These are phyloP conservation scores for Acrodontium crateriforme DNA, from an alignment of 2,329 filamentous ascomycete species.

Conservation along the genomic window DNA sequence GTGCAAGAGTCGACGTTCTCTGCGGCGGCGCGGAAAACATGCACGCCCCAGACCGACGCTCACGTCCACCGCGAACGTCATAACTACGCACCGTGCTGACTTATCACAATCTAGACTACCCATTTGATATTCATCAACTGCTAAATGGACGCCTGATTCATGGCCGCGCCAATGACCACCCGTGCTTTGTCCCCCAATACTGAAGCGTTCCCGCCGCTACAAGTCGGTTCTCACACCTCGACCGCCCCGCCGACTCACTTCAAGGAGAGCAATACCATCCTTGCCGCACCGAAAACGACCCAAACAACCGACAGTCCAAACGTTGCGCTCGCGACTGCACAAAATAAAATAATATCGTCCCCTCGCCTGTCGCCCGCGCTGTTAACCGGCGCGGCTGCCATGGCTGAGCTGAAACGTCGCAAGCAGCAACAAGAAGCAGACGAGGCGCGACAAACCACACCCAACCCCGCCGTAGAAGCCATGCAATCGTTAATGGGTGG, in stretches of 20 bases:
- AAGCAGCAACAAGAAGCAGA: constrained; percentile 24
- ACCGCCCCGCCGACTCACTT: not conserved
- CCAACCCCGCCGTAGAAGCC: constrained; percentile 32
- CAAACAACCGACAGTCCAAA: not conserved
- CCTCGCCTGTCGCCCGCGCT: constrained; percentile 5
- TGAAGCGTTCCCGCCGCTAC: constrained; percentile 1
- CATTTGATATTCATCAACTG: too few relatives aligned
- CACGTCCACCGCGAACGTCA: too few relatives aligned
- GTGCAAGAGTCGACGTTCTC: too few relatives aligned
- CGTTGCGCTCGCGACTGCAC: not conserved
- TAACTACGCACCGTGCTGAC: too few relatives aligned
- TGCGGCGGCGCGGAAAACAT: too few relatives aligned
- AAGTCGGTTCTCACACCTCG: not conserved
- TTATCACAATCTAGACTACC: too few relatives aligned
- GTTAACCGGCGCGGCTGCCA: constrained; percentile 34
- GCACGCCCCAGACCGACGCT: too few relatives aligned
- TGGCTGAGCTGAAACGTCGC: constrained; percentile 34
- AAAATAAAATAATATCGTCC: constrained; percentile 1
- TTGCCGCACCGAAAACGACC: not conserved
- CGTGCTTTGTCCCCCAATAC: constrained; percentile 5
- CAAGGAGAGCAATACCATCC: not conserved
- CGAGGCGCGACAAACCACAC: constrained; percentile 30
- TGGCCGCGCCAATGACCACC: constrained; percentile 1
- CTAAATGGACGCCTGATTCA: too few relatives aligned
- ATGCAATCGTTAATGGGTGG: constrained; percentile 33